Evolutionary conservation across 208 protist species (phyloP), one percentile per base, ranked within the genome.

Genomic region (Leishmania turanica): DNA sequence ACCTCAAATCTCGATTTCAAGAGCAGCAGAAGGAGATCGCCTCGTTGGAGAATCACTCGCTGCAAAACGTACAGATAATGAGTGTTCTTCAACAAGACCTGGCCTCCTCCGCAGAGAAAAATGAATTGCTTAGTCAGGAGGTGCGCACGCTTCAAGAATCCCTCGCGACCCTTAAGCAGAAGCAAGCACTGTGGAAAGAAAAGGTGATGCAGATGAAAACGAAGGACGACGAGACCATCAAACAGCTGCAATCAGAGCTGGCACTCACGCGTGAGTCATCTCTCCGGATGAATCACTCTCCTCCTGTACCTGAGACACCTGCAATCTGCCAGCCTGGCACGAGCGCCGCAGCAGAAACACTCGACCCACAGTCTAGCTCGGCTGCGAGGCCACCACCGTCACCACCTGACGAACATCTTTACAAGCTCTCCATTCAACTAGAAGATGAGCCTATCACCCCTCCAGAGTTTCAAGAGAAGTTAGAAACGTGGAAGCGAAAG

Each of bases 171-270:
- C 24, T 84, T 6, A 45, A 90, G 45, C 54, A 86, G 40, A 87
- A 89, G 72, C 84, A 89, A 31, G 21, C 78, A 0, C 62, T 74
- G 0, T 92, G 89, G 89, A 90, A 89, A n/a, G 83, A 85, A 49
- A 92, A 92, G 72, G 89, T 92, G 0, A 80, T 86, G 53, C 80
- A 87, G 49, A 88, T 89, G 75, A 92, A 92, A 73, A 73, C 68
- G 2, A 87, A 85, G n/a, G 89, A 92, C 65, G 82, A 86, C 17
- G 81, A 83, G 6, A 84, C 81, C 2, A 90, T 92, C 51, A 73
- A 86, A 21, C 69, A 87, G 0, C 80, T 92, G 8, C 80, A 90
- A 34, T 31, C 60, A 0, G 76, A 82, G 24, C 70, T 92, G 9
- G 79, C 78, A 4, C 40, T 68, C 0, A 68, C 83, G 3, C 75